Conservation (phyloP, 306 rosid species). For the Vigna unguiculata region DNA sequence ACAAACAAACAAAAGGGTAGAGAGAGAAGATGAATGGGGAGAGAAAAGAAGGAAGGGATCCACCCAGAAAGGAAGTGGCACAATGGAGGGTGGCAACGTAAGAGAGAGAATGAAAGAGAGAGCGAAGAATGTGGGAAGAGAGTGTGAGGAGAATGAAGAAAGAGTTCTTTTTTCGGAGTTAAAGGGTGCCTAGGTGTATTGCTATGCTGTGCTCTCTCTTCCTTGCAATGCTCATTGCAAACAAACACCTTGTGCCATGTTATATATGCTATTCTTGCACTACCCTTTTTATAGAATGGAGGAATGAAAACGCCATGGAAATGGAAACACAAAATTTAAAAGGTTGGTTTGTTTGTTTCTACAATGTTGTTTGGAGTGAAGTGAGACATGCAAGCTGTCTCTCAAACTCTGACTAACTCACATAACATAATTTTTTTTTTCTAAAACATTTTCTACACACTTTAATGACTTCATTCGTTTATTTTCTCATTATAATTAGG, state of each 20-base stretch:
- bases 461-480: not conserved
- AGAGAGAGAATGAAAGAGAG: conserved; percentile 67
- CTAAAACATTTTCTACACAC: not conserved
- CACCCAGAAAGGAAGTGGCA: conserved; percentile 26
- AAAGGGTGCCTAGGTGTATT: conserved; percentile 38
- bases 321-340: not conserved
- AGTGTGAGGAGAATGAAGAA: not conserved
- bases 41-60: conserved; percentile 18
- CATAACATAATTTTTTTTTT: not conserved
- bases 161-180: conserved; percentile 17
- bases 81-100: conserved; percentile 49
- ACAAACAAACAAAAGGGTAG: conserved; percentile 37
- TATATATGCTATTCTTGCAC: conserved; percentile 54
- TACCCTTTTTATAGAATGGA: conserved; percentile 41
- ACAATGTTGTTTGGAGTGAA: not conserved
- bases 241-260: not conserved
- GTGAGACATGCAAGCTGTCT: conserved; percentile 16
- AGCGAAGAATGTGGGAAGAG: conserved; percentile 58
- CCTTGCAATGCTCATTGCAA: not conserved
- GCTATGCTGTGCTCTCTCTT: not conserved
- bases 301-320: not conserved
- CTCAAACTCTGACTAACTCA: not conserved
- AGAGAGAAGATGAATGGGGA: conserved; percentile 23
- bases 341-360: not conserved
- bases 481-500: not conserved